Base-by-base conservation (phyloP, 2,329 filamentous ascomycete genomes). In the Thielaviopsis punctulata region DNA sequence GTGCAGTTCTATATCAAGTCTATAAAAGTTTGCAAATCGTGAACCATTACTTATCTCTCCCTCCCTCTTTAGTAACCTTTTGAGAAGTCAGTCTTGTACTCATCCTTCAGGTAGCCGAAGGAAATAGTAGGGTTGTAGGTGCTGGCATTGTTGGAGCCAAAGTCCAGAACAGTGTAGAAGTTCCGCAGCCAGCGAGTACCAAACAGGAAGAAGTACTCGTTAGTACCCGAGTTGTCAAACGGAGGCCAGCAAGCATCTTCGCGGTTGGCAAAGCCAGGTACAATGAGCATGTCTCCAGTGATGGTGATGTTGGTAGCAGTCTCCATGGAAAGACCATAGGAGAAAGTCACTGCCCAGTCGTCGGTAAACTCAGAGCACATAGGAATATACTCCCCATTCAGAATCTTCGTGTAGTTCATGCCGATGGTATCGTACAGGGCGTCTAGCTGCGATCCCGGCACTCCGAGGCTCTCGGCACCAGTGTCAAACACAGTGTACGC, bases 181-280 rank as follows among this genome's bases (percentile, higher is more conserved):
- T 62, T 62, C 12, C 56, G 33, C 50, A 67, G 45, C 43, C 65
- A 58, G 7, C 57, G 43, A 0, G 51, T 51, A 0, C 65, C 65
- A 12, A 67, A 52, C 8, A 67, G 57, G n/a, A 59, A 60, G 46
- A 63, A 61, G 48, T 58, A 56, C 24, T 55, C 48, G 7, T 60
- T 49, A 6, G 21, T 6, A 0, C 57, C 59, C 15, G 59, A 58
- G 19, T 57, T 48, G 8, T 64, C 58, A 8, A 67, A 62, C 0
- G 65, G 65, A 12, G 65, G 65, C 60, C 60, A 64, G 63, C 65
- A 67, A 4, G 59, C 62, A 39, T 64, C 63, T 0, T 60, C 59
- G 18, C 61, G 52, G 50, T 62, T 54, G 2, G 64, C 63, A 51
- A 65, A 66, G 1, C 65, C 65, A 0, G 64, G 62, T 0, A 54